Evolutionary conservation across 805 yeast genomes (phyloP).

Genomic region (Metschnikowia gelsemii): DNA sequence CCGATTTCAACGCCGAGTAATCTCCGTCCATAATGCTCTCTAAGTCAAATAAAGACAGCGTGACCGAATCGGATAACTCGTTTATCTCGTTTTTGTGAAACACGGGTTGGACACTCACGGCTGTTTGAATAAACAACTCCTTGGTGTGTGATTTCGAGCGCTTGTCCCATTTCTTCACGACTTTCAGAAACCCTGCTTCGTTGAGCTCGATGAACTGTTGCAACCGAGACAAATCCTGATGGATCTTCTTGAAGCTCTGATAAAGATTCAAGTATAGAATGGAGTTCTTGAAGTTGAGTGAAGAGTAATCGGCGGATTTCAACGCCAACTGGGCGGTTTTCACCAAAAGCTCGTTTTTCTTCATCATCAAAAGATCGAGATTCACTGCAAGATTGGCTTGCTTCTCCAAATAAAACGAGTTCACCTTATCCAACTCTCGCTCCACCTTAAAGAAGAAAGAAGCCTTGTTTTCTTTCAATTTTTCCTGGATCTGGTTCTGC

Average conservation of each 20-base stretch:
- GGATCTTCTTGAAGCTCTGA: slow-evolving; percentile 85
- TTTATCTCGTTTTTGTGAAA: slow-evolving; percentile 88
- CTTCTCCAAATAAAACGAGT: slow-evolving; percentile 85
- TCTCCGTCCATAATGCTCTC: slow-evolving; percentile 57
- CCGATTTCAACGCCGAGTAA: slow-evolving; percentile 31
- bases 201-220: slow-evolving; percentile 94
- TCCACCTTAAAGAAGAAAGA: slow-evolving; percentile 86
- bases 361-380: slow-evolving; percentile 70
- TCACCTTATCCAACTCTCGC: slow-evolving; percentile 93
- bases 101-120: slow-evolving; percentile 95
- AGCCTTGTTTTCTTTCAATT: slow-evolving; percentile 84
- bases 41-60: slow-evolving; percentile 65
- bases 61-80: slow-evolving; percentile 74
- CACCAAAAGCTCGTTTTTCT: slow-evolving; percentile 54
- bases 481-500: slow-evolving; percentile 39
- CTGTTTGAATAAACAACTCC: slow-evolving; percentile 86
- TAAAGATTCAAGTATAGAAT: slow-evolving; percentile 79
- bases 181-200: slow-evolving; percentile 94
- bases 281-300: slow-evolving; percentile 54
- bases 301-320: slow-evolving; percentile 13
- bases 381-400: slow-evolving; percentile 84
- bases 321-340: slow-evolving; percentile 22
- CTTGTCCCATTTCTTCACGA: slow-evolving; percentile 96
- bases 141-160: slow-evolving; percentile 92
- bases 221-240: slow-evolving; percentile 81